Evolutionary conservation across 345 rosid genomes (phyloP).

Genomic region (Gossypium longicalyx): DNA sequence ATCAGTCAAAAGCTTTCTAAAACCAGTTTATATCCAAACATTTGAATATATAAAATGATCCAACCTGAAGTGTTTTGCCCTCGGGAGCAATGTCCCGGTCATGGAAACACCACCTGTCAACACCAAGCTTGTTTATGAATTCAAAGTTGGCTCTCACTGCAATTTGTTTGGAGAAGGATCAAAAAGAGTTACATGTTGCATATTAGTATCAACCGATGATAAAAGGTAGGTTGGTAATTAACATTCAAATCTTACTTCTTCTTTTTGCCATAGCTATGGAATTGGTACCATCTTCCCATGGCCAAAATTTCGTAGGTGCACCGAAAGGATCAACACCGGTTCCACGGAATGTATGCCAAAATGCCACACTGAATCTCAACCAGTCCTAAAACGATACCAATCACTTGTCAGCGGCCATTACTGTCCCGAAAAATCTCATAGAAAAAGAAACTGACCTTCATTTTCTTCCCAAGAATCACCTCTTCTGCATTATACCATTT

Average conservation of each 20-base stretch:
- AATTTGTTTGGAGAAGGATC: conserved; percentile 11
- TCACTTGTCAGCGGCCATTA: conserved; percentile 11
- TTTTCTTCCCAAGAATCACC: conserved; percentile 85
- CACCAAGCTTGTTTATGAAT: conserved; percentile 86
- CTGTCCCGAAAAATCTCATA: not conserved
- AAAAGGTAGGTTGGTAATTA: not conserved
- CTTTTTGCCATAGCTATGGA: conserved; percentile 88
- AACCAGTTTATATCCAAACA: not conserved
- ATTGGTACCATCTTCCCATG: conserved; percentile 97
- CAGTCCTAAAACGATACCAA: conserved; percentile 53
- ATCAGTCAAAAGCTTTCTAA: not conserved
- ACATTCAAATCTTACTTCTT: conserved; percentile 58
- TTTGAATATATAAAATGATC: not conserved
- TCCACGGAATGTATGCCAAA: conserved; percentile 98
- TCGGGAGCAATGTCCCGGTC: conserved; percentile 97
- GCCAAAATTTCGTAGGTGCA: conserved; percentile 80
- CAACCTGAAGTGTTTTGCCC: conserved; percentile 68
- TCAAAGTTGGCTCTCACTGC: conserved; percentile 98
- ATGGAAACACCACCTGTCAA: conserved; percentile 94
- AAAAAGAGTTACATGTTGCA: not conserved
- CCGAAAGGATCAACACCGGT: conserved; percentile 89
- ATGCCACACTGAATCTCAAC: conserved; percentile 96
- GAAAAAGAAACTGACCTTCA: conserved; percentile 55
- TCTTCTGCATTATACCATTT: conserved; percentile 93
- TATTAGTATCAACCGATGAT: not conserved